Base-by-base conservation (phyloP, 2,329 filamentous ascomycete species). In the Epichloe sylvatica region DNA sequence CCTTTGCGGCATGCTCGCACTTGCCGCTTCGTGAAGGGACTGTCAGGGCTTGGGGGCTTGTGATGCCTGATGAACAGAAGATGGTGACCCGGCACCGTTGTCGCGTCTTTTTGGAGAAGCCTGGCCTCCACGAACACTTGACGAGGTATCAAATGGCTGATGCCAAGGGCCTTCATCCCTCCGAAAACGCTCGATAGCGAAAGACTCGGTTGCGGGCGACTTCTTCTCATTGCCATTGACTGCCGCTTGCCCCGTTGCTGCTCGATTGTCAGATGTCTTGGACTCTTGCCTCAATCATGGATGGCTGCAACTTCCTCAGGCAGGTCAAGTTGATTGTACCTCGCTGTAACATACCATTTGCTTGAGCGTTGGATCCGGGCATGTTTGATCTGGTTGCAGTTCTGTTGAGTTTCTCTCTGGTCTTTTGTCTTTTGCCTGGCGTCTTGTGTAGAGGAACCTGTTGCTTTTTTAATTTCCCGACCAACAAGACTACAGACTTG, bases 121-220 rank as follows among this genome's bases (percentile, higher is more conserved):
- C 30, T 15, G 4, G 13, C 13, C n/a, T 9, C 17, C 37, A 25
- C 25, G 37, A 8, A 25, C 30, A 34, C 15, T 38, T 8, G 50
- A 21, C 19, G 38, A 13, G 13, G 33, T 46, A 19, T 45, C 47
- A 19, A 42, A 38, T 38, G 44, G 44, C 23, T 45, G 43, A 34
- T 49, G 38, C 50, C 47, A 49, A 17, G 50, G 47, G 9, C 50
- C 49, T 1, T 47, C 50, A 15, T 52, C 44, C 12, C 11, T 37
- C 21, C 43, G 43, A 30, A 49, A 52, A 19, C 50, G 36, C 37
- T 52, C 46, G 15, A 49, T 46, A 3, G 43, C 38, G 21, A 43
- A 49, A 9, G 50, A 47, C 4, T 15, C 23, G 23, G 43, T 35
- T 21, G 39, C 33, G 15, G 30, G 30, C 5, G 49, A 38, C 19